A percentile compares a stretch with the other conserved stretches of the same genome.
Conservation (phyloP, 78 protist species). For the Dictyostelium discoideum region DNA sequence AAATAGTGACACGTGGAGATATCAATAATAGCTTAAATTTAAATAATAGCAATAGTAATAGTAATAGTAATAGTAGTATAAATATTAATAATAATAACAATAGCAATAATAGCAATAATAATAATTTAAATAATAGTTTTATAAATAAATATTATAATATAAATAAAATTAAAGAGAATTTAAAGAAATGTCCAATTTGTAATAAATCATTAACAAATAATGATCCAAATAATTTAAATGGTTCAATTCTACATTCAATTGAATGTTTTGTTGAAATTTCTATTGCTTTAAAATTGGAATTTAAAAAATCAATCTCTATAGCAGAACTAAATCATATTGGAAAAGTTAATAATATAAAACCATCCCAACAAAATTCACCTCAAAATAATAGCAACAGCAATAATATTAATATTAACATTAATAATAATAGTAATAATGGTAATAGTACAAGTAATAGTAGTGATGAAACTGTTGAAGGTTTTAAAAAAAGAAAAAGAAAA, state of each 20-base stretch:
- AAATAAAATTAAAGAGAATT: not conserved
- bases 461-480: not conserved
- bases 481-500: not conserved
- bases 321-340: not conserved
- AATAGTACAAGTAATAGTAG: not conserved
- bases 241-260: not conserved
- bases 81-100: too few relatives aligned
- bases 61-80: too few relatives aligned
- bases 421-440: not conserved
- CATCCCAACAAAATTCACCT: not conserved
- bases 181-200: not conserved
- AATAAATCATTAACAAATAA: not conserved
- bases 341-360: not conserved
- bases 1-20: not conserved
- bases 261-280: not conserved
- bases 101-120: too few relatives aligned
- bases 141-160: too few relatives aligned
- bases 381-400: not conserved
- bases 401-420: not conserved
- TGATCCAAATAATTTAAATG: not conserved
- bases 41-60: too few relatives aligned
- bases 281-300: not conserved
- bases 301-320: not conserved
- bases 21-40: not conserved
- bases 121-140: not conserved